A percentile compares a stretch with the other conserved stretches of the same genome.
These are phyloP conservation scores for Colletotrichum cuscutae DNA, from an alignment of 2,329 filamentous ascomycete genomes.

Conservation along the genomic window DNA sequence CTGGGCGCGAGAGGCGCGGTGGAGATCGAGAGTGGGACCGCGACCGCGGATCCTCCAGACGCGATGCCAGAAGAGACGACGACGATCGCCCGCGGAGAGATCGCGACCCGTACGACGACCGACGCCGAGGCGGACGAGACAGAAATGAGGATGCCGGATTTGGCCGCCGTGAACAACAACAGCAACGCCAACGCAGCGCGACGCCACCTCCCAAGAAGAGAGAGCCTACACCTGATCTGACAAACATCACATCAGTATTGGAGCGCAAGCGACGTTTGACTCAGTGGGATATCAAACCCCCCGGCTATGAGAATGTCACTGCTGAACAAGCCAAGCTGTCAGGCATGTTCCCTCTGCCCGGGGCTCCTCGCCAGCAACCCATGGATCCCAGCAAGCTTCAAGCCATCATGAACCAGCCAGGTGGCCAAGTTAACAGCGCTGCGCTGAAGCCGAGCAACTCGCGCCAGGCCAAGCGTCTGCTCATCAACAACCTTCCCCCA, in stretches of 20 bases:
- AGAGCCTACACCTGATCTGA: conserved; percentile 95
- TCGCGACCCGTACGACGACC: conserved; percentile 63
- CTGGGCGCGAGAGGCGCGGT: conserved; percentile 66
- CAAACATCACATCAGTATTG: conserved; percentile 82
- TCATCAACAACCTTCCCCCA: conserved; percentile 84
- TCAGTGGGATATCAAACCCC: conserved; percentile 99
- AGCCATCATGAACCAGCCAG: conserved; percentile 93
- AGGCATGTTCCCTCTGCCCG: conserved; percentile 97
- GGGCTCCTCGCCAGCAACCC: conserved; percentile 91
- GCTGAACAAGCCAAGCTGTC: conserved; percentile 98
- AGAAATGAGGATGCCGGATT: conserved; percentile 48
- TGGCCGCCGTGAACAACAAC: conserved; percentile 59
- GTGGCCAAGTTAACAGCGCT: conserved; percentile 75
- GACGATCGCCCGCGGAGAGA: conserved; percentile 69
- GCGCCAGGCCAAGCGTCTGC: conserved; percentile 90
- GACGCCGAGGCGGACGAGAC: conserved; percentile 62
- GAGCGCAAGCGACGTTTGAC: conserved; percentile 92
- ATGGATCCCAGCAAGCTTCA: conserved; percentile 96
- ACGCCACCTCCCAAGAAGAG: conserved; percentile 88
- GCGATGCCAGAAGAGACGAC: conserved; percentile 73
- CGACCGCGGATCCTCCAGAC: conserved; percentile 70
- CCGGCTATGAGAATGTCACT: conserved; percentile 97
- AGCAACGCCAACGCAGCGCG: conserved; percentile 74
- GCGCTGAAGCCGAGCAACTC: conserved; percentile 92
- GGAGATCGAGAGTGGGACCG: conserved; percentile 80